Base-by-base conservation (phyloP, 768 basidiomycete genomes). In the Chalciporus piperatus region DNA sequence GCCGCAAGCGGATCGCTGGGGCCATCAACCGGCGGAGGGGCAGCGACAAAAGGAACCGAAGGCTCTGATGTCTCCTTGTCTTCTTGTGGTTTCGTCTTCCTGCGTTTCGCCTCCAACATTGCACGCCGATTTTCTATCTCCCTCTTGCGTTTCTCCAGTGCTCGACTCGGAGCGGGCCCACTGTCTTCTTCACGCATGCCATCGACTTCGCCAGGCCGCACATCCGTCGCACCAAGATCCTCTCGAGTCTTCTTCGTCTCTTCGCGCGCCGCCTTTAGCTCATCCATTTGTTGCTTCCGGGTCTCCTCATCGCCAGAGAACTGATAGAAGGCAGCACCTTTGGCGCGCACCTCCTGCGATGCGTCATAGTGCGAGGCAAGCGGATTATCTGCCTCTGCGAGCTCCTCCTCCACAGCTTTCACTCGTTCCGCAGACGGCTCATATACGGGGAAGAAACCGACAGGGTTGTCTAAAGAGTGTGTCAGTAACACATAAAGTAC, bases 251-350 rank as follows among this genome's bases (percentile, higher is more conserved):
- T 72, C 62, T 82, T 81, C 1, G 94, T 96, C 65, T 94, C 89
- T 41, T 80, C 76, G 39, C 92, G 76, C 3, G 77, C 78, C 4
- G 72, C 65, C 51, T 78, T 81, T 12, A 98, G 72, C 49, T 88
- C 89, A 50, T 90, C 90, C 92, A 95, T 90, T 66, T 98, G 86
- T 45, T 74, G 72, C 56, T 72, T 73, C 39, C 97, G 77, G 25
- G 80, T 82, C 57, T 89, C 88, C 61, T 93, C 91, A 59, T 97
- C 92, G 3, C 67, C 79, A 12, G 92, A 91, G 69, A 98, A 95
- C 65, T 91, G 88, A 68, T 96, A 97, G 70, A 89, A 92, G 1
- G 83, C 94, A 1, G 96, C 95, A 40, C 90, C 97, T 67, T 86
- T 87, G 12, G 88, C 82, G 14, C 97, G 89, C 17, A 89, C 84